Conservation (phyloP, 1,284 basidiomycete species). For the Trichosporon asahii region DNA sequence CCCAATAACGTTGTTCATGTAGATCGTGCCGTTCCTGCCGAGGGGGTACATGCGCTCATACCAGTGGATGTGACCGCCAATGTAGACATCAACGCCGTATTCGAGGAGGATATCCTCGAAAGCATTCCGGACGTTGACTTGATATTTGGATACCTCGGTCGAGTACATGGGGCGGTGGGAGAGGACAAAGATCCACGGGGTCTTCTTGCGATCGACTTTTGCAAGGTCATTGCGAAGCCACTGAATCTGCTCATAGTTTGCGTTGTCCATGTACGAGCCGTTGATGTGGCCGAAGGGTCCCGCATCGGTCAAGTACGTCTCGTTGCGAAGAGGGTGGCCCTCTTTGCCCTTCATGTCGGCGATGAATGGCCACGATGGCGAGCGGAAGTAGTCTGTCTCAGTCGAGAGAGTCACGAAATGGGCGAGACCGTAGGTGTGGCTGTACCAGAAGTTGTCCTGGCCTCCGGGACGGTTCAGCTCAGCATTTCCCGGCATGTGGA, state of each 20-base stretch:
- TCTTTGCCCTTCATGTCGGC: slow-evolving; percentile 29
- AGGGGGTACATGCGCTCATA: slow-evolving; percentile 46
- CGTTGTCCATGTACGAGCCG: slow-evolving; percentile 25
- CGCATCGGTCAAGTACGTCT: slow-evolving; percentile 18
- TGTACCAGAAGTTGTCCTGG: slow-evolving; percentile 38
- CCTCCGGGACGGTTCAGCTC: slow-evolving; percentile 15
- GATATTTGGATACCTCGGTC: slow-evolving; percentile 33
- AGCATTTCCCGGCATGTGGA: slow-evolving; percentile 35
- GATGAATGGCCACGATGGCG: slow-evolving; percentile 30
- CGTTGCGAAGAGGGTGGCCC: slow-evolving; percentile 12
- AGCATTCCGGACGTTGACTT: slow-evolving; percentile 37
- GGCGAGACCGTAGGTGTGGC: slow-evolving; percentile 29
- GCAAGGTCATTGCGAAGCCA: slow-evolving; percentile 39
- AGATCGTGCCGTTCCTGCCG: slow-evolving; percentile 34
- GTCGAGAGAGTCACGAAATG: slow-evolving; percentile 32
- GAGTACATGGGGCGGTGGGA: slow-evolving; percentile 42
- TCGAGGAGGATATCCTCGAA: slow-evolving; percentile 47
- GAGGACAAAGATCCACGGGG: slow-evolving; percentile 49
- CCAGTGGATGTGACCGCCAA: slow-evolving; percentile 49
- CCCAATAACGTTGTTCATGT: slow-evolving; percentile 32
- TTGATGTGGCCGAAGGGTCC: slow-evolving; percentile 23
- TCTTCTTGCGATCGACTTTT: slow-evolving; percentile 43
- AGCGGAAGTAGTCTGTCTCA: slow-evolving; percentile 30
- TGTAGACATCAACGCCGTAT: slow-evolving; percentile 45
- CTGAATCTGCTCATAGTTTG: slow-evolving; percentile 30